A percentile compares a stretch with the other conserved stretches of the same genome.
These are phyloP conservation scores for Avicennia marina DNA, from an alignment of 257 asterid genomes.

Conservation along the genomic window DNA sequence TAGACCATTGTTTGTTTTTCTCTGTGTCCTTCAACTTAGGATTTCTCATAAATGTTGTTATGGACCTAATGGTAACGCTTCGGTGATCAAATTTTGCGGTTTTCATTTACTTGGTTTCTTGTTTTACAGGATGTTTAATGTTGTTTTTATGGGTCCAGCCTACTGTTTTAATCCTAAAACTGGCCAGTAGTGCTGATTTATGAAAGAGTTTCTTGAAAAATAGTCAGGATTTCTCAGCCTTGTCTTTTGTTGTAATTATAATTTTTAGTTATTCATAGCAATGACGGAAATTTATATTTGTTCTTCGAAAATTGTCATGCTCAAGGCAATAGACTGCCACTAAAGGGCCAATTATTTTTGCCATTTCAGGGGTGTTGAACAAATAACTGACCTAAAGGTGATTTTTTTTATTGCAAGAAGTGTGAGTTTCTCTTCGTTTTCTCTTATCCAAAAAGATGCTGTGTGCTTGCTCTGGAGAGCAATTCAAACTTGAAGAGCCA, in stretches of 20 bases:
- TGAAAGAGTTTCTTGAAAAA: not conserved
- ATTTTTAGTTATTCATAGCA: not conserved
- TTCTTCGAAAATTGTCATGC: not conserved
- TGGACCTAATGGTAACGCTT: too few relatives aligned
- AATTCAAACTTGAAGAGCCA: slow-evolving; percentile 70
- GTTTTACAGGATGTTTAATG: too few relatives aligned
- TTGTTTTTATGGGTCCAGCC: too few relatives aligned
- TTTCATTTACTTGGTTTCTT: too few relatives aligned
- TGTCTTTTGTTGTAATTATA: not conserved
- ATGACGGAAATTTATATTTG: not conserved
- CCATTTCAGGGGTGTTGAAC: slow-evolving; percentile 15
- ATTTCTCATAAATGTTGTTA: too few relatives aligned
- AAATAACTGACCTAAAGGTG: slow-evolving; percentile 21
- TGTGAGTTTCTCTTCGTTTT: slow-evolving; percentile 1
- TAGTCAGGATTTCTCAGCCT: not conserved
- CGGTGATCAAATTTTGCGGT: too few relatives aligned
- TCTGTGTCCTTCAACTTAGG: too few relatives aligned
- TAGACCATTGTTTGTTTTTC: too few relatives aligned
- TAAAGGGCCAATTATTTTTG: slow-evolving; percentile 9
- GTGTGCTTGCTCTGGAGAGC: slow-evolving; percentile 97
- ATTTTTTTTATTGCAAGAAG: slow-evolving; percentile 17
- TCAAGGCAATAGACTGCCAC: not conserved
- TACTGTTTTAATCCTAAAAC: too few relatives aligned
- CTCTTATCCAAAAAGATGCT: slow-evolving; percentile 37
- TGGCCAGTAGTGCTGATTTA: not conserved